Conservation (phyloP, 176 grass and related monocot species). For the Raddia distichophylla region DNA sequence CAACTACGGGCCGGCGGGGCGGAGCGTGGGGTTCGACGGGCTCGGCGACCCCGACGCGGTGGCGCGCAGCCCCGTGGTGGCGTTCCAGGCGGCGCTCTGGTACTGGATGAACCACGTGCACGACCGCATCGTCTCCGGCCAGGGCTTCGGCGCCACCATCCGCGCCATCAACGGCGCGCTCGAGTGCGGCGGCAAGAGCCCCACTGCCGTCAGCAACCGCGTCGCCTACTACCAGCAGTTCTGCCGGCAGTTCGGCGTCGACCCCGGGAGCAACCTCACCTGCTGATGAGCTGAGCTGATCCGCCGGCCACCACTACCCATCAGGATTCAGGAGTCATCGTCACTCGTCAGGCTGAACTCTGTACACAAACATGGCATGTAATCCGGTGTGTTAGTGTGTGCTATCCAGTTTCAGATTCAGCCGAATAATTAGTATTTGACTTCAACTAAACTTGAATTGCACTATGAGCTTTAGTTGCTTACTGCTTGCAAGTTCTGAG, state of each 20-base stretch:
- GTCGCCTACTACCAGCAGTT: conserved; percentile 73
- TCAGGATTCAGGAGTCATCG: too few relatives aligned
- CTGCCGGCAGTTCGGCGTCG: conserved; percentile 79
- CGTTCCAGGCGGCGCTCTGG: conserved; percentile 82
- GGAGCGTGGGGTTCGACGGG: conserved; percentile 88
- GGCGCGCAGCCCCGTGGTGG: conserved; percentile 57
- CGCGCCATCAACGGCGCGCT: conserved; percentile 61
- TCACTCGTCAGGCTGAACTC: background rate
- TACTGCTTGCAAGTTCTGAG: background rate
- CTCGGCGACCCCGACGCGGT: conserved; percentile 70
- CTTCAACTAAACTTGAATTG: background rate
- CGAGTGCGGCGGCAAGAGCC: conserved; percentile 79
- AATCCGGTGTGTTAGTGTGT: too few relatives aligned
- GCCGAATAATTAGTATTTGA: background rate
- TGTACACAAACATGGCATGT: background rate
- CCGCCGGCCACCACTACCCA: too few relatives aligned
- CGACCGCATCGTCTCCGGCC: conserved; percentile 47
- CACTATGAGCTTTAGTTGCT: background rate
- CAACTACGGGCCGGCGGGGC: conserved; percentile 82
- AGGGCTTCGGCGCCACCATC: conserved; percentile 66
- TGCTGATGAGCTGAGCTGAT: too few relatives aligned
- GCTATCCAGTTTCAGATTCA: background rate
- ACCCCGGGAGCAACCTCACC: conserved; percentile 71
- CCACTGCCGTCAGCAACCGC: conserved; percentile 38
- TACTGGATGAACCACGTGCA: conserved; percentile 79